Evolutionary conservation across 345 rosid species (phyloP).

Genomic region (Nasturtium officinale): DNA sequence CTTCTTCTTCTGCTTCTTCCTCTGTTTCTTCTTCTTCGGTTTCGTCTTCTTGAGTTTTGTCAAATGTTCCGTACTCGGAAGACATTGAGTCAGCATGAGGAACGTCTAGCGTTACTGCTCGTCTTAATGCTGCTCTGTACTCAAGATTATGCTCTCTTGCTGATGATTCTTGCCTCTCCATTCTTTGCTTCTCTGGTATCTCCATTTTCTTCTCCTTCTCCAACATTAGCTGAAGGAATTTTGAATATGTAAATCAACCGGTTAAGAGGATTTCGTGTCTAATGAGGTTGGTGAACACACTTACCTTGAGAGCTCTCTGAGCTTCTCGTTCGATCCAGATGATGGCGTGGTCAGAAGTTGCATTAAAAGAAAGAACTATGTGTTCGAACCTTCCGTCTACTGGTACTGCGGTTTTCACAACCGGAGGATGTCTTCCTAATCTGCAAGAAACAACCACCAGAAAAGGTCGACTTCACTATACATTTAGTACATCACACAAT

Average conservation of each 20-base stretch:
- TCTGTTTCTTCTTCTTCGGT: conserved; percentile 37
- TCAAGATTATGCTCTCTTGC: conserved; percentile 71
- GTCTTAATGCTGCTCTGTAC: conserved; percentile 78
- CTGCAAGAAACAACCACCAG: conserved; percentile 47
- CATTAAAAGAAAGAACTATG: conserved; percentile 90
- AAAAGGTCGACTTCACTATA: not conserved
- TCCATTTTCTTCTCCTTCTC: conserved; percentile 71
- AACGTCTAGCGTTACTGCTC: conserved; percentile 75
- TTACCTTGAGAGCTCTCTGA: conserved; percentile 72
- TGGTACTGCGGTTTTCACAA: conserved; percentile 92
- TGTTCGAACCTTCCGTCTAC: conserved; percentile 97
- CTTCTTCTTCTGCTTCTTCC: conserved; percentile 45
- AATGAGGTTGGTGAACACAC: conserved; percentile 35
- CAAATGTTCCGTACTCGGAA: conserved; percentile 80
- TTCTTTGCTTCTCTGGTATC: conserved; percentile 76
- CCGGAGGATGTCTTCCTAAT: conserved; percentile 83
- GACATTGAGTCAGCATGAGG: conserved; percentile 71
- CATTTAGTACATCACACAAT: not conserved
- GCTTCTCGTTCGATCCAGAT: conserved; percentile 93
- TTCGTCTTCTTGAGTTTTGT: conserved; percentile 52
- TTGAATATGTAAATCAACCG: not conserved
- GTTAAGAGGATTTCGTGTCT: not conserved
- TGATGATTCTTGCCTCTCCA: conserved; percentile 82
- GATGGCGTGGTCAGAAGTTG: conserved; percentile 92
- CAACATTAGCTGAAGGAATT: conserved; percentile 57